Conservation (phyloP, 768 basidiomycete species). For the Mycena amicta region DNA sequence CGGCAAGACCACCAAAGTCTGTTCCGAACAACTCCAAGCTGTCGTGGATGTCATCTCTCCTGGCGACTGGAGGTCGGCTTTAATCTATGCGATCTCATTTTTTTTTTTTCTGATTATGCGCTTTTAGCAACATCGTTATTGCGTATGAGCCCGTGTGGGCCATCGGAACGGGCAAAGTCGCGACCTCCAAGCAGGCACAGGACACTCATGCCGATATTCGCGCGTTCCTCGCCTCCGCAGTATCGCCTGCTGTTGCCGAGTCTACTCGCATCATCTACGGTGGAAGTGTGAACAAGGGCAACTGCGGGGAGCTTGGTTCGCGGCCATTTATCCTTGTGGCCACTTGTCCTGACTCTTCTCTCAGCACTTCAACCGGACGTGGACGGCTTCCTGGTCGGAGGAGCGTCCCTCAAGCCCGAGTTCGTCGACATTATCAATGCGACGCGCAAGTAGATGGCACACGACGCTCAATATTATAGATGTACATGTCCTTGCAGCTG, state of each 20-base stretch:
- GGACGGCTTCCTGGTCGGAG: constrained; percentile 97
- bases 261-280: constrained; percentile 91
- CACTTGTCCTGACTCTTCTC: background rate
- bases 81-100: background rate
- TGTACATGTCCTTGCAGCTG: no score
- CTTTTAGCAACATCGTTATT: constrained; percentile 79
- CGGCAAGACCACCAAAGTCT: constrained; percentile 74
- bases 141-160: constrained; percentile 99
- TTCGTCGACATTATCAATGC: constrained; percentile 90
- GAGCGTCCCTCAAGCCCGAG: constrained; percentile 97
- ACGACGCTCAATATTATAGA: background rate
- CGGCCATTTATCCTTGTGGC: constrained; percentile 14
- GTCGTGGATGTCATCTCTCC: constrained; percentile 64
- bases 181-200: constrained; percentile 90
- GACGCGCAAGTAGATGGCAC: constrained; percentile 25
- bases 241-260: constrained; percentile 72
- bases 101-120: background rate
- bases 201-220: constrained; percentile 87
- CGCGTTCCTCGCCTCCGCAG: constrained; percentile 61
- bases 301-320: constrained; percentile 86
- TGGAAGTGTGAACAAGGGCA: constrained; percentile 88
- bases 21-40: constrained; percentile 79
- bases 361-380: constrained; percentile 79
- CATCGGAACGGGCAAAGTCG: constrained; percentile 97
- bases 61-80: constrained; percentile 77